Conservation (phyloP, 2,329 filamentous ascomycete species). For the Ascocoryne sarcoides region DNA sequence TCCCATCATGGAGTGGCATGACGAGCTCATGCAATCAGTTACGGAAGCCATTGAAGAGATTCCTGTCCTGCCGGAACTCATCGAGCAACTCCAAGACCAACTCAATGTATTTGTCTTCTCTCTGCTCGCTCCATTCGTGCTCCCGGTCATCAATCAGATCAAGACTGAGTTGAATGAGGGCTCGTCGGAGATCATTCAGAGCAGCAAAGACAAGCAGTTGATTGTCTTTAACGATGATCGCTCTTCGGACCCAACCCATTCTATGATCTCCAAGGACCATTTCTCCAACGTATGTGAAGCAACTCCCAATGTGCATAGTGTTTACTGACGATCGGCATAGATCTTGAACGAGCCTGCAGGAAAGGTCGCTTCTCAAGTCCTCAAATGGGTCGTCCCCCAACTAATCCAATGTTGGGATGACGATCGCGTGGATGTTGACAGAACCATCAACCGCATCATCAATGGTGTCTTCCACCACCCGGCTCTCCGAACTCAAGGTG, state of each 20-base stretch:
- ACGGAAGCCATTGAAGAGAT: constrained; percentile 74
- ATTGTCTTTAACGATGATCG: constrained; percentile 77
- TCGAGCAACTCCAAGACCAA: constrained; percentile 82
- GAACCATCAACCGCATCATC: constrained; percentile 68
- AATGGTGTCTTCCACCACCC: constrained; percentile 82
- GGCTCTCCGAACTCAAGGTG: constrained; percentile 60
- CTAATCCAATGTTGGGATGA: constrained; percentile 84
- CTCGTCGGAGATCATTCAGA: constrained; percentile 78
- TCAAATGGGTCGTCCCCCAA: constrained; percentile 83
- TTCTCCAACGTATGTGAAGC: constrained; percentile 42
- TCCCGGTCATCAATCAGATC: constrained; percentile 80
- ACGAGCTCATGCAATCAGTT: constrained; percentile 75
- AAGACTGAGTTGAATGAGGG: constrained; percentile 80
- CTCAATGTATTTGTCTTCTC: constrained; percentile 85
- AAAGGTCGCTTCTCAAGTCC: constrained; percentile 66
- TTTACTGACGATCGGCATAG: constrained; percentile 26
- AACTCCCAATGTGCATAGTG: too few species aligned
- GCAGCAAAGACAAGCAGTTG: constrained; percentile 74
- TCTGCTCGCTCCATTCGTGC: constrained; percentile 78
- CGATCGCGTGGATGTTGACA: constrained; percentile 57
- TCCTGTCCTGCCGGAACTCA: constrained; percentile 72
- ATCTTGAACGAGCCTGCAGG: constrained; percentile 84
- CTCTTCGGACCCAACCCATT: constrained; percentile 78
- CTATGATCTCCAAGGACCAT: constrained; percentile 93
- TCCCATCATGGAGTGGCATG: constrained; percentile 85